Evolutionary conservation across 2,329 filamentous ascomycete genomes (phyloP).

Genomic region (Fusarium drepaniforme): DNA sequence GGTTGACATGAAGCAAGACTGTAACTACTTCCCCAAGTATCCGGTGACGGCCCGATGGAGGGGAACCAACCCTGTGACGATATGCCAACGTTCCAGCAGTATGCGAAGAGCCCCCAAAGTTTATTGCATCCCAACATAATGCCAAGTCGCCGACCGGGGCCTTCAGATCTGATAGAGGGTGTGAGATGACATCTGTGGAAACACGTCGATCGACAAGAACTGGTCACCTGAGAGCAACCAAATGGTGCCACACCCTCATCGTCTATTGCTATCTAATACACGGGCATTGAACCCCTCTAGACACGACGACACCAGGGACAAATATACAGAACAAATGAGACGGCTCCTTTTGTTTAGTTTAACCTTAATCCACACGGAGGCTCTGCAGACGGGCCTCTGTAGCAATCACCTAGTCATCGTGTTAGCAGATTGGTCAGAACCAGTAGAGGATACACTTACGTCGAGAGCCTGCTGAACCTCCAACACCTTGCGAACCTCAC

Average conservation of each 20-base stretch:
- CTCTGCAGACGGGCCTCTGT: conserved; percentile 92
- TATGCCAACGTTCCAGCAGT: not conserved
- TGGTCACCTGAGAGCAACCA: conserved; percentile 11
- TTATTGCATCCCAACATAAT: not conserved
- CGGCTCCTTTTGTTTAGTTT: conserved; percentile 45
- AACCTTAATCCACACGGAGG: conserved; percentile 77
- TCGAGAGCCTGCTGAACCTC: conserved; percentile 97
- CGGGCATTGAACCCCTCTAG: conserved; percentile 45
- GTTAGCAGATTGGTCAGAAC: conserved; percentile 31
- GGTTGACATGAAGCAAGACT: not conserved
- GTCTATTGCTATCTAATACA: conserved; percentile 55
- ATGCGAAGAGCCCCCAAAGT: not conserved
- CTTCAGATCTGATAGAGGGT: not conserved
- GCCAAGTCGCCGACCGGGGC: not conserved
- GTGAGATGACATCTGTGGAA: not conserved
- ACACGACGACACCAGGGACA: conserved; percentile 42
- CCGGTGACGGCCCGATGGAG: not conserved
- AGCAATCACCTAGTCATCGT: conserved; percentile 76
- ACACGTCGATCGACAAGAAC: not conserved
- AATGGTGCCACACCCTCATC: conserved; percentile 40
- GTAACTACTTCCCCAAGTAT: not conserved
- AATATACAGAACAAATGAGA: conserved; percentile 54
- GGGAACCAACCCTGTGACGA: not conserved
- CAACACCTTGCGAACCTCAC: conserved; percentile 89
- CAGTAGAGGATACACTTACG: conserved; percentile 66